Conservation (phyloP, 2,329 filamentous ascomycete species). For the Chaetomium sp. region DNA sequence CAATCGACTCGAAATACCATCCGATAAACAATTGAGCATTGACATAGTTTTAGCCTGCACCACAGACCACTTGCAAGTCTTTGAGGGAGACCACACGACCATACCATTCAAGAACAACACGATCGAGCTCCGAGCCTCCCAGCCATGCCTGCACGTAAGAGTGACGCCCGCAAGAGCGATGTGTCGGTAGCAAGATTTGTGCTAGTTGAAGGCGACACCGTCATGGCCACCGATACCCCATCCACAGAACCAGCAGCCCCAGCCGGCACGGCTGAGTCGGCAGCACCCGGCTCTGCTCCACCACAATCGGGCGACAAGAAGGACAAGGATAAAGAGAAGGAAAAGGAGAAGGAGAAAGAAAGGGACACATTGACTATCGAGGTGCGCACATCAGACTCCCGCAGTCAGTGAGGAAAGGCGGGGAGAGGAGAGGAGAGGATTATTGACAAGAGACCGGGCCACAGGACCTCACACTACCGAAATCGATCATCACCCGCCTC, state of each 20-base stretch:
- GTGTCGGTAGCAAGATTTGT: constrained; percentile 41
- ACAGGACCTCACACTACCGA: constrained; percentile 64
- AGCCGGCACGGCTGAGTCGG: constrained; percentile 19
- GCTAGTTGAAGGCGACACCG: constrained; percentile 36
- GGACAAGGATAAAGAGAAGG: constrained; percentile 16
- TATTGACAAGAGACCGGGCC: neutral
- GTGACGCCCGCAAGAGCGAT: constrained; percentile 39
- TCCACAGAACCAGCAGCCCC: constrained; percentile 8
- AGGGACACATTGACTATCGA: constrained; percentile 46
- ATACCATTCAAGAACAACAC: neutral
- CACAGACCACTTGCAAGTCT: neutral
- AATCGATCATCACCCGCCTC: constrained; percentile 72
- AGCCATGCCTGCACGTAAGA: constrained; percentile 52
- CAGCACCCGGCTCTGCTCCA: constrained; percentile 19
- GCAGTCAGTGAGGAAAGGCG: neutral
- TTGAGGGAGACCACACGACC: neutral
- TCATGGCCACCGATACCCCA: constrained; percentile 15
- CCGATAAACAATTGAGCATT: neutral
- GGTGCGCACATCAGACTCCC: constrained; percentile 31
- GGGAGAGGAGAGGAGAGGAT: constrained; percentile 14
- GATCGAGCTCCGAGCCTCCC: neutral
- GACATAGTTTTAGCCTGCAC: neutral
- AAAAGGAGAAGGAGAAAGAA: constrained; percentile 26
- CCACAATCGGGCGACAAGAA: constrained; percentile 20
- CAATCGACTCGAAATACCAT: neutral